Conservation (phyloP, 331 rosid genomes). For the Prunus yedoensis region DNA sequence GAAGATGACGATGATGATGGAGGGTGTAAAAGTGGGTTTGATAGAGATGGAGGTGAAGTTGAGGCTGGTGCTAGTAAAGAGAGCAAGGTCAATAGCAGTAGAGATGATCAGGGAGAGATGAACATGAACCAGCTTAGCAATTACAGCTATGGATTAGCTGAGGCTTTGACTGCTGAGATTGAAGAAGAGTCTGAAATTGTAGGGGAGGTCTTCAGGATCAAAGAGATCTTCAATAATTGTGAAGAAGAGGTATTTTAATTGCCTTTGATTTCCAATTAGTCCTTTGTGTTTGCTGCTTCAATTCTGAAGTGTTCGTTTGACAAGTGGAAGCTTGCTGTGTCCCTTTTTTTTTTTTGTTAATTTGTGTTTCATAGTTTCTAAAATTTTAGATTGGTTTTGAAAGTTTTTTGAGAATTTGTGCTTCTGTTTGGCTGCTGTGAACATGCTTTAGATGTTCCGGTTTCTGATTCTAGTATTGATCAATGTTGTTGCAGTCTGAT, state of each 20-base stretch:
- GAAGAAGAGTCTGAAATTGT: constrained; percentile 61
- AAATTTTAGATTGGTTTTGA: background rate
- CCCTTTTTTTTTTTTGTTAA: background rate
- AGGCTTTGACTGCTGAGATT: constrained; percentile 88
- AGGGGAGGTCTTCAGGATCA: constrained; percentile 79
- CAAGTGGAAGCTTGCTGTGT: background rate
- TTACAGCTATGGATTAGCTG: constrained; percentile 75
- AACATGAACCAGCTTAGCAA: constrained; percentile 46
- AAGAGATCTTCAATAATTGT: constrained; percentile 41
- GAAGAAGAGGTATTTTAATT: constrained; percentile 50
- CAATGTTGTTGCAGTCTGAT: constrained; percentile 61
- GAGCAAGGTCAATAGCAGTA: constrained; percentile 62
- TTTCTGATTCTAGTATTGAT: constrained; percentile 29
- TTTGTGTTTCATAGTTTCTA: background rate
- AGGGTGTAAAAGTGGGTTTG: constrained; percentile 43
- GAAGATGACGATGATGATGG: constrained; percentile 22
- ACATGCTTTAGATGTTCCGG: constrained; percentile 13
- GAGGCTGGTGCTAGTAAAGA: constrained; percentile 80
- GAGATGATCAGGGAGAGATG: constrained; percentile 53
- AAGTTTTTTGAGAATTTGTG: constrained; percentile 10
- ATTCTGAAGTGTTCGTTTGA: background rate
- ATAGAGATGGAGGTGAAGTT: constrained; percentile 41
- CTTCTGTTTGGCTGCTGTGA: background rate
- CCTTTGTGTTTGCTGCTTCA: too few relatives aligned
- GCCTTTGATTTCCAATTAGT: too few relatives aligned